Conservation (phyloP, 345 rosid genomes). For the Erysimum cheiranthoides region DNA sequence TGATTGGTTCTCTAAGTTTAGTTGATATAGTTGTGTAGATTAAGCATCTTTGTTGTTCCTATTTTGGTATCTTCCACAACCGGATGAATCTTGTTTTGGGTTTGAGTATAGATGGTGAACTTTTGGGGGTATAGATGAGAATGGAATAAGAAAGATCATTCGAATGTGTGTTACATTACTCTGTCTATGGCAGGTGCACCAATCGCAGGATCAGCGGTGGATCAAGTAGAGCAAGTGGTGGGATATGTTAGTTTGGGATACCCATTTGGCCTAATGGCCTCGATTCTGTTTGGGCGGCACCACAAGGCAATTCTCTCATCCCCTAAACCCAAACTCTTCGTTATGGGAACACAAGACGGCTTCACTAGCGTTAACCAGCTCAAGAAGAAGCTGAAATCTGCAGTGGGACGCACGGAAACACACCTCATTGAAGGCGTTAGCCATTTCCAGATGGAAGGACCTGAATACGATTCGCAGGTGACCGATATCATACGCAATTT, state of each 20-base stretch:
- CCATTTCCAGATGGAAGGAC: constrained; percentile 98
- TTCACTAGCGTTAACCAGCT: constrained; percentile 92
- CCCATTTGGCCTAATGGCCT: constrained; percentile 86
- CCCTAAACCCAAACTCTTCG: constrained; percentile 83
- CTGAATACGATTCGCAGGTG: constrained; percentile 82
- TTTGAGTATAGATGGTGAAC: constrained; percentile 12
- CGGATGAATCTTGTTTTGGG: not conserved
- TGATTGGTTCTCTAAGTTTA: constrained; percentile 1
- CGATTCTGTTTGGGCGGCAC: constrained; percentile 83
- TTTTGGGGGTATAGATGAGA: not conserved
- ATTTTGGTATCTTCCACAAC: not conserved
- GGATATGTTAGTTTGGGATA: constrained; percentile 90
- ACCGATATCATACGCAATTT: constrained; percentile 64
- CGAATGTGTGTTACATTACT: not conserved
- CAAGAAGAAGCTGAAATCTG: constrained; percentile 72
- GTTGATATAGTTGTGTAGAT: not conserved
- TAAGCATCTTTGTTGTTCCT: constrained; percentile 27
- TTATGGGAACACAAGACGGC: constrained; percentile 95
- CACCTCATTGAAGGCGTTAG: constrained; percentile 86
- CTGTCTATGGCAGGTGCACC: constrained; percentile 76
- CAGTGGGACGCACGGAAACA: constrained; percentile 66
- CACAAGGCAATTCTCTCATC: constrained; percentile 79
- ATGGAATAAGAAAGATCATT: constrained; percentile 1
- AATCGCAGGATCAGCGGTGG: constrained; percentile 91
- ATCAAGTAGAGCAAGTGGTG: constrained; percentile 70